Conservation (phyloP, 805 yeast species). For the Martiniozyma abietophila region DNA sequence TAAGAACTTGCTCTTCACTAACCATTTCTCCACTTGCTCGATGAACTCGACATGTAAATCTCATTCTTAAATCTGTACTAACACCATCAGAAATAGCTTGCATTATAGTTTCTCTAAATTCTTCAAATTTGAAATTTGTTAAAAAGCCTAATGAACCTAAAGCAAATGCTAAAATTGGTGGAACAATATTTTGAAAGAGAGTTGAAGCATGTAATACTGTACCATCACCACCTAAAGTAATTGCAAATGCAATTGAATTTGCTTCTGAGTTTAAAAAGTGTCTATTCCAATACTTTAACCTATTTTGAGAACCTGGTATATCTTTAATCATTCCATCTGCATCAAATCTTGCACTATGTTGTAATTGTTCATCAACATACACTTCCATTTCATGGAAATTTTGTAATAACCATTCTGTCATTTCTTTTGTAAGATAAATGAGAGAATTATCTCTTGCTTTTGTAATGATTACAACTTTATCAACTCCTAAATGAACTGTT, state of each 20-base stretch:
- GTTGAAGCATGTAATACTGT: slow-evolving; percentile 87
- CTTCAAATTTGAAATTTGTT: slow-evolving; percentile 75
- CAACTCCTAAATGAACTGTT: slow-evolving; percentile 59
- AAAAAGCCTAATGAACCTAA: slow-evolving; percentile 89
- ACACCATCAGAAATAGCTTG: slow-evolving; percentile 63
- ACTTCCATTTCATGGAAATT: slow-evolving; percentile 29
- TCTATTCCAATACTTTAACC: slow-evolving; percentile 63
- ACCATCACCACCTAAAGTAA: slow-evolving; percentile 95
- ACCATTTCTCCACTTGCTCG: slow-evolving; percentile 43
- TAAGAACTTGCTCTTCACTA: slow-evolving; percentile 68
- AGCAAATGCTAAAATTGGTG: slow-evolving; percentile 85
- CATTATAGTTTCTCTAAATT: slow-evolving; percentile 51
- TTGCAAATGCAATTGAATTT: slow-evolving; percentile 58
- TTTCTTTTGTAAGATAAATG: slow-evolving; percentile 64
- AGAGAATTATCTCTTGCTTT: slow-evolving; percentile 80
- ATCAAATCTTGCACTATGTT: slow-evolving; percentile 54
- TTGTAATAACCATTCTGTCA: slow-evolving; percentile 65
- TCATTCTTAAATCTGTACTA: slow-evolving; percentile 70
- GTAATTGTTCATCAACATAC: slow-evolving; percentile 66
- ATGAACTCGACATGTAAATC: slow-evolving; percentile 74
- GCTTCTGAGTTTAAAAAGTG: slow-evolving; percentile 39
- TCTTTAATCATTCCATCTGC: slow-evolving; percentile 41
- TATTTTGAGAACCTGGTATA: slow-evolving; percentile 34
- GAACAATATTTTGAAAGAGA: slow-evolving; percentile 74
- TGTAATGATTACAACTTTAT: slow-evolving; percentile 74